Base-by-base conservation (phyloP, 495 filamentous ascomycete species). In the Trichoderma reesei region DNA sequence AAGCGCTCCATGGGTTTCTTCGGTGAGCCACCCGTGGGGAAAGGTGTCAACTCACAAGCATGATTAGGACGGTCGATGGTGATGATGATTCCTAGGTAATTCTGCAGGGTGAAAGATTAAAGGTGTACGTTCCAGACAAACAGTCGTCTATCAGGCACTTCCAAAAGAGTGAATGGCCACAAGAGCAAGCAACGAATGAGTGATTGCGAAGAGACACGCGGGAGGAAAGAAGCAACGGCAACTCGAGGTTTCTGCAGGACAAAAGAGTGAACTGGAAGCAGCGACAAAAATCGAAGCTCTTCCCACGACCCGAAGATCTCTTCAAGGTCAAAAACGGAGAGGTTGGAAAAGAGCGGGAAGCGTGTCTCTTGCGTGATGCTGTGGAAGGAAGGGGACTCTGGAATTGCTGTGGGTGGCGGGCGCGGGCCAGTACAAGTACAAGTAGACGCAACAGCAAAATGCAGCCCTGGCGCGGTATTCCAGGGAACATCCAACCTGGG, bases 31-130 rank as follows among this genome's bases (percentile, higher is more conserved):
- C 33, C 56, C 6, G 1, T 8, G 18, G 56, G 11, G 18, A 60
- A 26, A n/a, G 20, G 61, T 18, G 2, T 9, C 9, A 3, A 63
- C 61, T 63, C 11, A 63, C 61, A 63, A 63, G 46, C 61, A 63
- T 63, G 61, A 41, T 48, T n/a, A n/a, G n/a, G 42, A 51, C 48
- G 37, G 16, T 38, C 61, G 26, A 20, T 16, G n/a, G n/a, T 41
- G 60, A 7, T 42, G 39, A 44, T 11, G 38, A 44, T 44, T 42
- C 5, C 60, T 44, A 34, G 60, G n/a, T 41, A 38, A 26, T 39
- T 38, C 59, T 41, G 16, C 31, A 61, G 41, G 34, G 8, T 6
- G 34, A 61, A 20, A 41, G 4, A 31, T n/a, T n/a, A 37, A 16
- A 37, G 38, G 9, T 5, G 13, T 37, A 60, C 31, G 4, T 9